Base-by-base conservation (phyloP, 306 rosid genomes). In the Castanospermum australe region DNA sequence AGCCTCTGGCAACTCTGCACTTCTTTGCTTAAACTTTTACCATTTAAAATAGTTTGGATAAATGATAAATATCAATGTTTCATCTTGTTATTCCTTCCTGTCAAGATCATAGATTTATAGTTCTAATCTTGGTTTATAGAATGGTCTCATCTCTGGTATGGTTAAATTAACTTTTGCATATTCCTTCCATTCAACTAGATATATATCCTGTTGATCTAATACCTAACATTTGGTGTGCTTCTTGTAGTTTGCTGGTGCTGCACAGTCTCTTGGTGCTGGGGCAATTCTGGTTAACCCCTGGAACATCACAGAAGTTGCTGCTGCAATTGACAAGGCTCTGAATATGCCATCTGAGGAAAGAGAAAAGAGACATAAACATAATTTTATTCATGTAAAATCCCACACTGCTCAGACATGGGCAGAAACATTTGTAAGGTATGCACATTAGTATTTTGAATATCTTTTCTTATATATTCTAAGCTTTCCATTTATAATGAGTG, bases 361-460 rank as follows among this genome's bases (percentile, higher is more conserved):
- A 85, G 97, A 94, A 82, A 92, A 91, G 75, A 88, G 97, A 52
- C 97, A 94, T 44, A 82, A 57, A 75, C 95, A 92, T 85, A 94
- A 94, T 75, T 94, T 79, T 88, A 45, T 4, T 4, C 97, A 94
- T 76, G 99, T 94, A 60, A 91, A 84, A 42, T 82, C 84, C 52
- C 99, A 94, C 88, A 94, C 99, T 67, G 97, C 99, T 45, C 99
- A 94, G 83, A 95, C 92, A 89, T 94, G 99, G 99, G 99, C 99
- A 0, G 99, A 88, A 79, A 94, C 93, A 79, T 94, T 94, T 72
- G 99, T 94, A 38, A 94, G 97, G 99, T 92, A 89, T 65, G 42
- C 45, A 67, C 60, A 35, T 45, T 71, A 22, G 22, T 48, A 18
- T 39, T 80, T 36, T 60, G 9, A 5, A 55, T 67, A 20, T 71